A percentile compares a stretch with the other conserved stretches of the same genome.
These are phyloP conservation scores for Pichia ethanolica DNA, from an alignment of 805 yeast species.

Conservation along the genomic window DNA sequence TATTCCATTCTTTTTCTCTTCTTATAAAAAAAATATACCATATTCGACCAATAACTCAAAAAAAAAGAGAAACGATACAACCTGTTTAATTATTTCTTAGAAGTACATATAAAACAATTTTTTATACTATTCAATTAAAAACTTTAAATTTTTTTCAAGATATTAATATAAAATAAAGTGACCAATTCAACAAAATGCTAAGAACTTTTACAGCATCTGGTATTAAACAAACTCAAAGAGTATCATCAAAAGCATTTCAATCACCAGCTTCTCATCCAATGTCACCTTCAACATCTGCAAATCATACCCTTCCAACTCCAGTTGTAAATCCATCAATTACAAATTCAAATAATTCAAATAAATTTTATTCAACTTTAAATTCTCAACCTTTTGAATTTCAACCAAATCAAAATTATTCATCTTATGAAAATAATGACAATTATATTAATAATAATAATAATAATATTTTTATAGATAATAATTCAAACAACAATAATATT, in stretches of 20 bases:
- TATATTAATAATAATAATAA: background rate
- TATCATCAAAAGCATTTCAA: slow-evolving; percentile 25
- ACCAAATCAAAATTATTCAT: background rate
- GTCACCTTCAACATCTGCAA: background rate
- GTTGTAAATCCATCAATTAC: background rate
- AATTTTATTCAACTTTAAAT: background rate
- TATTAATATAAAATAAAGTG: too few species aligned
- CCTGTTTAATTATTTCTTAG: too few species aligned
- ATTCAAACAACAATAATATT: background rate
- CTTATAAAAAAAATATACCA: too few species aligned
- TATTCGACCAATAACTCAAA: too few species aligned
- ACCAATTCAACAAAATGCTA: slow-evolving; percentile 20
- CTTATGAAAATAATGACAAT: background rate
- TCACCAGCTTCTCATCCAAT: slow-evolving; percentile 11
- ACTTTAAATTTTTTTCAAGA: too few species aligned
- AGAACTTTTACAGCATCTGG: slow-evolving; percentile 25
- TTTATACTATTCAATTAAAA: too few species aligned
- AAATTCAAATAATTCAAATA: background rate
- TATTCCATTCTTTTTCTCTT: too few species aligned
- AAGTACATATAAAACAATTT: too few species aligned
- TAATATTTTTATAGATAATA: background rate
- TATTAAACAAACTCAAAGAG: slow-evolving; percentile 28
- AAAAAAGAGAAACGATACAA: too few species aligned
- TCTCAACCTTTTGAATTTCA: background rate
- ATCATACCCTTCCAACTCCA: background rate